Percentiles rank a stretch among this genome's conserved stretches.
phyloP scores from a whole-genome alignment of 2,329 filamentous ascomycete genomes.

The Penicillium verrucosum region DNA sequence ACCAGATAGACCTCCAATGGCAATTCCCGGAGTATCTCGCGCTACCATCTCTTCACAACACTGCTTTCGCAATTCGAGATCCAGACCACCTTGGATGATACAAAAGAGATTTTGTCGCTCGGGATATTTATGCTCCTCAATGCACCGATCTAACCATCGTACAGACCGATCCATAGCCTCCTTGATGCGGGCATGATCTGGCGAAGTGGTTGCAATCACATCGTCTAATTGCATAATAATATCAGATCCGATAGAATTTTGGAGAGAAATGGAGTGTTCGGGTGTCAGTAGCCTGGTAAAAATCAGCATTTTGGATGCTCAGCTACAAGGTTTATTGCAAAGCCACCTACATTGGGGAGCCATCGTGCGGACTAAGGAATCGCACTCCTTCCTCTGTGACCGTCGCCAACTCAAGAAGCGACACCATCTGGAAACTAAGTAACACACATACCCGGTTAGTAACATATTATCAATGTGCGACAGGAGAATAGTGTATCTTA shows the following conservation, averaged over 20 bases:
- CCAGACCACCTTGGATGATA: constrained; percentile 94
- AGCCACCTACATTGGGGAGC: constrained; percentile 70
- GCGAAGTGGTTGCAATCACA: constrained; percentile 92
- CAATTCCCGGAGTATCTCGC: constrained; percentile 89
- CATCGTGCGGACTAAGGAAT: constrained; percentile 95
- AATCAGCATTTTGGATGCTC: neutral
- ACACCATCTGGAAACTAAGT: constrained; percentile 95
- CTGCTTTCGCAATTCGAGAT: constrained; percentile 77
- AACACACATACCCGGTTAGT: neutral
- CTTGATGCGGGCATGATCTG: constrained; percentile 79
- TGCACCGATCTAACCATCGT: constrained; percentile 93
- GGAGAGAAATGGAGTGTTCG: constrained; percentile 91
- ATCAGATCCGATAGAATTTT: constrained; percentile 96
- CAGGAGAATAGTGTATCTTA: constrained; percentile 28
- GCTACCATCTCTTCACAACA: constrained; percentile 86
- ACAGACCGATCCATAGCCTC: constrained; percentile 94
- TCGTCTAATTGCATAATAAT: constrained; percentile 99
- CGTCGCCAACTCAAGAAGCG: constrained; percentile 83
- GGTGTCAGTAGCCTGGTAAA: constrained; percentile 74
- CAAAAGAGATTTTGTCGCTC: constrained; percentile 90
- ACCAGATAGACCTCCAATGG: constrained; percentile 90
- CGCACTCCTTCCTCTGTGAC: constrained; percentile 94
- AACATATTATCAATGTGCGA: neutral
- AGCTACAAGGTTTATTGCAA: neutral
- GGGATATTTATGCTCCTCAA: constrained; percentile 80